phyloP scores from a whole-genome alignment of 768 basidiomycete genomes.

The Hypholoma sublateritium region DNA sequence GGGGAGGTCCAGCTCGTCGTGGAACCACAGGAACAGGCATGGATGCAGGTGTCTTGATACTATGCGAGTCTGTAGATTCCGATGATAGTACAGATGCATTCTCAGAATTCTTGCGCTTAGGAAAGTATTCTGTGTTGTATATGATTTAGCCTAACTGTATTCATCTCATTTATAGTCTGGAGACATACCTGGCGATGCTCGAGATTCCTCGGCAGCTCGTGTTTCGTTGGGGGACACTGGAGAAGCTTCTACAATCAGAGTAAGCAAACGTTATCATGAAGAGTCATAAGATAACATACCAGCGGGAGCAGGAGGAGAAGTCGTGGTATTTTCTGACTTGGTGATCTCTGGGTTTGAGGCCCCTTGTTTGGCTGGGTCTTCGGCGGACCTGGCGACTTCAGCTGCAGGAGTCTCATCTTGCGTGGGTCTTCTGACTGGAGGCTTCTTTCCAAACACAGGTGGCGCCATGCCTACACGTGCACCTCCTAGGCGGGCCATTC shows the following conservation, averaged over 20 bases:
- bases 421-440: conserved; percentile 32
- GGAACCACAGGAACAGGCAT: conserved; percentile 80
- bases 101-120: conserved; percentile 26
- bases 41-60: conserved; percentile 42
- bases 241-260: neutral
- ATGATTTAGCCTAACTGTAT: neutral
- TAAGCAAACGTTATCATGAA: neutral
- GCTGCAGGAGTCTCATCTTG: conserved; percentile 24
- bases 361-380: conserved; percentile 9
- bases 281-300: neutral
- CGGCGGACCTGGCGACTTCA: conserved; percentile 17
- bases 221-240: conserved; percentile 9
- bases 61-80: conserved; percentile 27
- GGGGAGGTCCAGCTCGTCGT: conserved; percentile 72
- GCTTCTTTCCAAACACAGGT: conserved; percentile 60
- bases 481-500: conserved; percentile 92
- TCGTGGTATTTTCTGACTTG: conserved; percentile 3
- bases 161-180: neutral
- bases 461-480: conserved; percentile 79
- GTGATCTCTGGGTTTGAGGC: conserved; percentile 5
- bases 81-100: conserved; percentile 23
- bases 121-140: conserved; percentile 10
- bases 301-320: neutral
- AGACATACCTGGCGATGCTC: conserved; percentile 11
- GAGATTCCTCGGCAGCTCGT: neutral